Evolutionary conservation across 768 basidiomycete species (phyloP).

Genomic region (Piloderma croceum): DNA sequence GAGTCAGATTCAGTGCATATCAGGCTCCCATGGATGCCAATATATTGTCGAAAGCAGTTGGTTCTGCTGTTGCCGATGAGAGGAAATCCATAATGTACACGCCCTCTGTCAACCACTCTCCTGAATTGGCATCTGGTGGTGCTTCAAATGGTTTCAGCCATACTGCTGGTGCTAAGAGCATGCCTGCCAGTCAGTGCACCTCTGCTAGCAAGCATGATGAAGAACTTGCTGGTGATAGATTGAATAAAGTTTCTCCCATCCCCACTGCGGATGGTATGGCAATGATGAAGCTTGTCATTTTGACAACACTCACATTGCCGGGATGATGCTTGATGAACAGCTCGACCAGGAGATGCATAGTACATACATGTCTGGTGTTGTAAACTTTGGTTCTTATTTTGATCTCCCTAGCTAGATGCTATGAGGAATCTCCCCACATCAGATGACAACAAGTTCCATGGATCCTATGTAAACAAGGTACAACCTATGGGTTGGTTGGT

Average conservation of each 20-base stretch:
- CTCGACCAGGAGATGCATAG: slow-evolving; percentile 93
- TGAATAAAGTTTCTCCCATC: slow-evolving; percentile 49
- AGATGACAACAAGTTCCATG: slow-evolving; percentile 81
- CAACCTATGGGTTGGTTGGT: slow-evolving; percentile 1
- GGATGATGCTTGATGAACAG: slow-evolving; percentile 90
- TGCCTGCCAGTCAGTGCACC: slow-evolving; percentile 87
- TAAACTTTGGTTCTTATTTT: slow-evolving; percentile 5
- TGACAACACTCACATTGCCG: slow-evolving; percentile 67
- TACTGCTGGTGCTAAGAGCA: slow-evolving; percentile 77
- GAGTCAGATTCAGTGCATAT: slow-evolving; percentile 38
- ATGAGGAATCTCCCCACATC: slow-evolving; percentile 84
- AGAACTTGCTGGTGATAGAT: slow-evolving; percentile 66
- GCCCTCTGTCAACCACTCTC: slow-evolving; percentile 68
- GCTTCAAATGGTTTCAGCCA: slow-evolving; percentile 49
- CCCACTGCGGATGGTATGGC: slow-evolving; percentile 44
- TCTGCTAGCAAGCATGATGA: slow-evolving; percentile 86
- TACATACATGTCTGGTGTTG: slow-evolving; percentile 32
- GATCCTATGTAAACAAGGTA: slow-evolving; percentile 62
- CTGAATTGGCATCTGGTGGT: slow-evolving; percentile 49
- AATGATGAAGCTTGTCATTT: slow-evolving; percentile 57
- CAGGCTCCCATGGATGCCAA: slow-evolving; percentile 56
- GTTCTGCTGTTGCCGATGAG: slow-evolving; percentile 63
- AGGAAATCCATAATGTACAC: slow-evolving; percentile 85
- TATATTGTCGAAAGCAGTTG: slow-evolving; percentile 62
- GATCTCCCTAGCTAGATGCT: slow-evolving; percentile 53